Evolutionary conservation across 2,329 filamentous ascomycete species (phyloP).

Genomic region (Pseudohalonectria lignicola): DNA sequence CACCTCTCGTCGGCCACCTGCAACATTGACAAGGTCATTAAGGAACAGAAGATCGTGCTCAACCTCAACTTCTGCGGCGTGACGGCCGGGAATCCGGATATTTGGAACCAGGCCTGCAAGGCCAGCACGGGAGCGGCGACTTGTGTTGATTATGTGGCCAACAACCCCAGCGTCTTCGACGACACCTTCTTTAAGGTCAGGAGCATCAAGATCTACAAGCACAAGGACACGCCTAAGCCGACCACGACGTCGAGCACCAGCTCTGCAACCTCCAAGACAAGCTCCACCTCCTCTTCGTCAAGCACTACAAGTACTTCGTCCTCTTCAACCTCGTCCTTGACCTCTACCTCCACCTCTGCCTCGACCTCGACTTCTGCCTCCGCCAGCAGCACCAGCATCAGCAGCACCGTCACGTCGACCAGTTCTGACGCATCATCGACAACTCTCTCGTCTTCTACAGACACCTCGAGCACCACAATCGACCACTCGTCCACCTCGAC

Average conservation of each 20-base stretch:
- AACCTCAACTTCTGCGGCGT: conserved; percentile 68
- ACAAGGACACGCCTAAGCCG: conserved; percentile 5
- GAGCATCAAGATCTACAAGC: conserved; percentile 20
- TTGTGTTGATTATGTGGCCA: conserved; percentile 25
- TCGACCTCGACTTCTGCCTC: background rate
- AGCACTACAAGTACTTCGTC: background rate
- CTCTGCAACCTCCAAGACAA: conserved; percentile 6
- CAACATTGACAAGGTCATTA: conserved; percentile 52
- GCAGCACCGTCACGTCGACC: background rate
- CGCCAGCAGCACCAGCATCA: background rate
- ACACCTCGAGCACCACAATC: background rate
- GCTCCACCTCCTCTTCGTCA: conserved; percentile 3
- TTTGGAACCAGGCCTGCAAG: conserved; percentile 17
- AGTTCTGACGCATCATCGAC: conserved; percentile 1
- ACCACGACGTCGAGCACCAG: conserved; percentile 4
- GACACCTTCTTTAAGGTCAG: conserved; percentile 34
- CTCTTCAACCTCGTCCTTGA: background rate
- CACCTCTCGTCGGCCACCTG: conserved; percentile 48
- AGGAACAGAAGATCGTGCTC: conserved; percentile 59
- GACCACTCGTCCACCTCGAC: too few species aligned
- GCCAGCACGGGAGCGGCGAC: conserved; percentile 11
- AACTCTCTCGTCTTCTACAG: background rate
- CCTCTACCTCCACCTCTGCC: background rate
- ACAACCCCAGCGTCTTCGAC: conserved; percentile 21
- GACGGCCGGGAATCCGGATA: conserved; percentile 38